Percentiles rank a stretch among this genome's conserved stretches.
Evolutionary conservation across 2,329 filamentous ascomycete genomes (phyloP).

Genomic region (Ceratocystis albifundus): DNA sequence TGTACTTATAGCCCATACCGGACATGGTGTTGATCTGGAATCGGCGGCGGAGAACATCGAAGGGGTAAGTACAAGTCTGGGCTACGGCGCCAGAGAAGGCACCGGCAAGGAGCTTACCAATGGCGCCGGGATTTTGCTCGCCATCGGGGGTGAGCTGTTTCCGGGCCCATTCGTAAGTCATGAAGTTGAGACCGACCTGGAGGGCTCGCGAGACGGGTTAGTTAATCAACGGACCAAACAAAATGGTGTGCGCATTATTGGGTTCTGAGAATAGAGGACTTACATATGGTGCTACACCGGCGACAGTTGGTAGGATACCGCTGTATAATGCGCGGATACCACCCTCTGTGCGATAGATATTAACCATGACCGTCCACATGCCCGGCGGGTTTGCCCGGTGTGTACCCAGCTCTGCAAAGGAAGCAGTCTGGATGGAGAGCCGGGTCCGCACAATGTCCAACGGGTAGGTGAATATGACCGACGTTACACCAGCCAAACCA

Average conservation of each 20-base stretch:
- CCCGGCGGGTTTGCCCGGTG: constrained; percentile 63
- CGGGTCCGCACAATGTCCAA: constrained; percentile 95
- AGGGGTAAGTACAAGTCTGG: constrained; percentile 96
- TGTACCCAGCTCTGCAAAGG: constrained; percentile 64
- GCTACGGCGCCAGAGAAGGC: constrained; percentile 93
- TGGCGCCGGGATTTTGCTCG: constrained; percentile 65
- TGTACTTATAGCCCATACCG: constrained; percentile 94
- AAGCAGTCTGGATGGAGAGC: constrained; percentile 94
- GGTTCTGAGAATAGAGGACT: constrained; percentile 24
- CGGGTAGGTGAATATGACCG: constrained; percentile 87
- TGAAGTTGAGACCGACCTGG: constrained; percentile 90
- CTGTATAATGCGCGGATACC: constrained; percentile 79
- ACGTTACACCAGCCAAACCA: constrained; percentile 85
- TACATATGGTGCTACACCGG: constrained; percentile 90
- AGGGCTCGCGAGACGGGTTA: not conserved
- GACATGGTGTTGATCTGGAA: constrained; percentile 99
- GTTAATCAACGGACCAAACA: not conserved
- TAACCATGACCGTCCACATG: constrained; percentile 74
- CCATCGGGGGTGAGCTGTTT: constrained; percentile 78
- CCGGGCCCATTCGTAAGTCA: constrained; percentile 88
- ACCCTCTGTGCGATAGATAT: constrained; percentile 87
- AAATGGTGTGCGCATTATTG: not conserved
- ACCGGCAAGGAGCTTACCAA: constrained; percentile 76
- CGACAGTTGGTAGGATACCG: constrained; percentile 85
- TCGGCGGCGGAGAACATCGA: constrained; percentile 85